These are phyloP conservation scores for Xylaria hypoxylon DNA, from an alignment of 2,329 filamentous ascomycete species.

Conservation along the genomic window DNA sequence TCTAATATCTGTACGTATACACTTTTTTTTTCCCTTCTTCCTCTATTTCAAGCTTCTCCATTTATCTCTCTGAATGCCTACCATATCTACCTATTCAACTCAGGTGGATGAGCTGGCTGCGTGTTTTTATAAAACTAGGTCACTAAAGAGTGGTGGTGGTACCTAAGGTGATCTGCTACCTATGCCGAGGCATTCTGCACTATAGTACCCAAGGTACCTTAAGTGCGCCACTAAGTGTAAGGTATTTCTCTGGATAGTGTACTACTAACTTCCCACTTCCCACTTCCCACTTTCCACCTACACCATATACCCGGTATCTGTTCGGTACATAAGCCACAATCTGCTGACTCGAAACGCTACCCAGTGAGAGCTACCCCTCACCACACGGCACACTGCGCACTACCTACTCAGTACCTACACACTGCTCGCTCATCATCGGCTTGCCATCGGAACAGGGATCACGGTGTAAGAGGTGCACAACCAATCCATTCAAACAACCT, in stretches of 20 bases:
- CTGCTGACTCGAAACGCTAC: slow-evolving; percentile 4
- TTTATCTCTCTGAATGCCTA: not conserved
- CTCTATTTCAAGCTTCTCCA: not conserved
- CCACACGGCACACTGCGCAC: not conserved
- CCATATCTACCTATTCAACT: not conserved
- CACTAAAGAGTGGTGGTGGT: not conserved
- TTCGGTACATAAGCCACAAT: slow-evolving; percentile 10
- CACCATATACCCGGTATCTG: not conserved
- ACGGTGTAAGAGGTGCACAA: slow-evolving; percentile 20
- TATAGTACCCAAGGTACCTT: no score
- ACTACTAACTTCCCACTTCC: no score
- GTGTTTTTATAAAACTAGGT: no score
- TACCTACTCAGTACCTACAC: no score
- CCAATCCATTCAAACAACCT: slow-evolving; percentile 18
- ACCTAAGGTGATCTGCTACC: not conserved
- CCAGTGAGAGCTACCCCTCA: slow-evolving; percentile 41
- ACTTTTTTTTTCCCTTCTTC: not conserved
- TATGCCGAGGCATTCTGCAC: no score
- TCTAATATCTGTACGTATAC: slow-evolving; percentile 27
- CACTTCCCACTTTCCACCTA: not conserved
- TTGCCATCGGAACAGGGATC: slow-evolving; percentile 39
- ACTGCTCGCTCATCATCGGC: slow-evolving; percentile 38
- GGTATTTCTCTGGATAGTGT: no score
- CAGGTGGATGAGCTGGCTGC: no score
- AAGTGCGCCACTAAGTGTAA: no score